Evolutionary conservation across 2,329 filamentous ascomycete genomes (phyloP).

Genomic region (Stemphylium vesicarium): DNA sequence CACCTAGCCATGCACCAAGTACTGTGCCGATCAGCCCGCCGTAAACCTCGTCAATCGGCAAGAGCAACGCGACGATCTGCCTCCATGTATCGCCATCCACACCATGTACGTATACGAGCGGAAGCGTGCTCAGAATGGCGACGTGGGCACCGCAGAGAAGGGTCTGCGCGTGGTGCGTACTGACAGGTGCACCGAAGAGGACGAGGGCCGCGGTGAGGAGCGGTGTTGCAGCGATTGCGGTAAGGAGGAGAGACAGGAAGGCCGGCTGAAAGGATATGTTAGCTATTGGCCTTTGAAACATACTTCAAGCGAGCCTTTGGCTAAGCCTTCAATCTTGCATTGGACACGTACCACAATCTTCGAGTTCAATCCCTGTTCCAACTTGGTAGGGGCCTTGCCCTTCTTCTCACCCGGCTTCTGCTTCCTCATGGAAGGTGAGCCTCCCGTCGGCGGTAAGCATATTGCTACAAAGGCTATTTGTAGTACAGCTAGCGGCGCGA

Average conservation of each 20-base stretch:
- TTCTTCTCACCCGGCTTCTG: slow-evolving; percentile 56
- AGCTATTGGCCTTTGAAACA: not conserved
- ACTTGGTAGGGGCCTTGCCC: slow-evolving; percentile 28
- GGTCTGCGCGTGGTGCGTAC: slow-evolving; percentile 80
- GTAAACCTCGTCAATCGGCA: slow-evolving; percentile 83
- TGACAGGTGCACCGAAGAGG: slow-evolving; percentile 89
- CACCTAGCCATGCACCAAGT: slow-evolving; percentile 88
- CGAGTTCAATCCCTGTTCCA: slow-evolving; percentile 32
- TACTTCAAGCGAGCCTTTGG: not conserved
- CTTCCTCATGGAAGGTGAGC: slow-evolving; percentile 55
- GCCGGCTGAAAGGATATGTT: slow-evolving; percentile 60
- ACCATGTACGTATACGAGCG: slow-evolving; percentile 85
- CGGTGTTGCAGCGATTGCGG: slow-evolving; percentile 62
- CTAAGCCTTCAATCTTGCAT: not conserved
- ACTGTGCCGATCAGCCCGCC: slow-evolving; percentile 79
- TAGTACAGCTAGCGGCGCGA: slow-evolving; percentile 67
- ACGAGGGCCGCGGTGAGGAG: slow-evolving; percentile 69
- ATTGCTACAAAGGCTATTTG: slow-evolving; percentile 67
- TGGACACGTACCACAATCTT: slow-evolving; percentile 52
- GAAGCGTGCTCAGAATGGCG: slow-evolving; percentile 76
- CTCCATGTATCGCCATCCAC: slow-evolving; percentile 75
- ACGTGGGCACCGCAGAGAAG: slow-evolving; percentile 82
- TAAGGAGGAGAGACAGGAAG: slow-evolving; percentile 70
- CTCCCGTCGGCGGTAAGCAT: slow-evolving; percentile 63
- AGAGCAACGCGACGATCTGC: slow-evolving; percentile 69